Evolutionary conservation across 1,284 basidiomycete genomes (phyloP).

Genomic region (Cystobasidiaceae sp.): DNA sequence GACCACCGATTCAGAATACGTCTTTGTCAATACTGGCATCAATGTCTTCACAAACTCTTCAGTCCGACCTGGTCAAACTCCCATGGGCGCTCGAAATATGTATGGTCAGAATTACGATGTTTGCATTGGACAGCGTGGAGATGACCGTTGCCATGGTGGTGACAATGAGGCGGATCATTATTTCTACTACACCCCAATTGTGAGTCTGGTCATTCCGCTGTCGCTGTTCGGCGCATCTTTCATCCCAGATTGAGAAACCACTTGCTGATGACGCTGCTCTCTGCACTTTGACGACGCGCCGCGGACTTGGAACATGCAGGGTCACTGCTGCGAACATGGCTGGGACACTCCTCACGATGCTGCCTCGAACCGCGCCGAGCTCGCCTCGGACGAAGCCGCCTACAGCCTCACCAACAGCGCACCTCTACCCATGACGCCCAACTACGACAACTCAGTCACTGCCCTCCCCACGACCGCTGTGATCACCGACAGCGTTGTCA

Average conservation of each 20-base stretch:
- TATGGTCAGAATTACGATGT: slow-evolving; percentile 28
- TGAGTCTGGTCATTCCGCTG: too few species aligned
- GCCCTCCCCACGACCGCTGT: not conserved
- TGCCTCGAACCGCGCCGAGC: not conserved
- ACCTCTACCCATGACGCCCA: not conserved
- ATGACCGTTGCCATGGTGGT: slow-evolving; percentile 24
- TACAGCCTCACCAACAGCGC: not conserved
- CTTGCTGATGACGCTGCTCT: too few species aligned
- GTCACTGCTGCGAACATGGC: slow-evolving; percentile 12
- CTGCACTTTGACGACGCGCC: too few species aligned
- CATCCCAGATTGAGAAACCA: too few species aligned
- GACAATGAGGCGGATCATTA: slow-evolving; percentile 29
- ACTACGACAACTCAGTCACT: not conserved
- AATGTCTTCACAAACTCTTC: slow-evolving; percentile 10
- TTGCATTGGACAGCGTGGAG: slow-evolving; percentile 6
- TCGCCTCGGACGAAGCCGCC: not conserved
- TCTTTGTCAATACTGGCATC: slow-evolving; percentile 30
- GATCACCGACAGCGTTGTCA: too few species aligned
- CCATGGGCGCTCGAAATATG: slow-evolving; percentile 19
- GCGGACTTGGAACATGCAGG: too few species aligned
- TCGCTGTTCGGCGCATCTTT: too few species aligned
- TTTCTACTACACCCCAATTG: slow-evolving; percentile 17
- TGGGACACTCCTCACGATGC: slow-evolving; percentile 1
- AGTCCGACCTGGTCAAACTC: not conserved
- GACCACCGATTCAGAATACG: slow-evolving; percentile 5